These are phyloP conservation scores for Boletus fagicola DNA, from an alignment of 768 basidiomycete genomes.

Conservation along the genomic window DNA sequence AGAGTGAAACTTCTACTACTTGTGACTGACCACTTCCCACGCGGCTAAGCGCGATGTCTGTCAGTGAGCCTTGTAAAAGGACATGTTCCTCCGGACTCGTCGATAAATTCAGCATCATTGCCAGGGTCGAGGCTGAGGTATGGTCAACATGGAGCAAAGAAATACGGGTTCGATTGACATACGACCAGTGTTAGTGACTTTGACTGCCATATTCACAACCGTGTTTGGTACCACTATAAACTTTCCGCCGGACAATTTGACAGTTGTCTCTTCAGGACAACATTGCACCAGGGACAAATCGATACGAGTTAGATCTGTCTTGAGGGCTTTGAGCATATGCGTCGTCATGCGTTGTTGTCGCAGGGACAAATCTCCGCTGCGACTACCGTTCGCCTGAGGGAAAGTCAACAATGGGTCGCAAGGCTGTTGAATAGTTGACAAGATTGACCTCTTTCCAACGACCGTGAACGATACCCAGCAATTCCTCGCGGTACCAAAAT, in stretches of 20 bases:
- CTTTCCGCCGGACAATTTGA: conserved; percentile 33
- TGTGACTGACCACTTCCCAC: conserved; percentile 53
- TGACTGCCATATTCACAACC: conserved; percentile 58
- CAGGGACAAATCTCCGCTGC: conserved; percentile 74
- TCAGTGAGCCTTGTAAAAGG: conserved; percentile 64
- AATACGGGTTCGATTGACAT: conserved; percentile 30
- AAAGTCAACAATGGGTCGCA: neutral
- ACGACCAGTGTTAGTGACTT: conserved; percentile 68
- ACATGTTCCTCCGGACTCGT: conserved; percentile 62
- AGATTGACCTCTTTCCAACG: conserved; percentile 79
- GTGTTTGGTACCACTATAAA: conserved; percentile 56
- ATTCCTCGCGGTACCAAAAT: conserved; percentile 95
- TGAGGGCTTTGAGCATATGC: conserved; percentile 76
- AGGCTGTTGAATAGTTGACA: neutral
- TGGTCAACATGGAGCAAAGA: conserved; percentile 9
- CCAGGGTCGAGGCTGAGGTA: conserved; percentile 47
- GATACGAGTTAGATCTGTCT: conserved; percentile 63
- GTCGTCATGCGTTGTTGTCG: conserved; percentile 74
- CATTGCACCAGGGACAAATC: conserved; percentile 48
- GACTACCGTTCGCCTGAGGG: conserved; percentile 70
- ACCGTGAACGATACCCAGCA: conserved; percentile 67
- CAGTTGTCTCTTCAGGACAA: conserved; percentile 18
- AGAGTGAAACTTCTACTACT: conserved; percentile 55
- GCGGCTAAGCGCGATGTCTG: conserved; percentile 62
- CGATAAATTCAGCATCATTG: conserved; percentile 53